Conservation (phyloP, 352 stramenopile species). For the Ophiocytium majus region DNA sequence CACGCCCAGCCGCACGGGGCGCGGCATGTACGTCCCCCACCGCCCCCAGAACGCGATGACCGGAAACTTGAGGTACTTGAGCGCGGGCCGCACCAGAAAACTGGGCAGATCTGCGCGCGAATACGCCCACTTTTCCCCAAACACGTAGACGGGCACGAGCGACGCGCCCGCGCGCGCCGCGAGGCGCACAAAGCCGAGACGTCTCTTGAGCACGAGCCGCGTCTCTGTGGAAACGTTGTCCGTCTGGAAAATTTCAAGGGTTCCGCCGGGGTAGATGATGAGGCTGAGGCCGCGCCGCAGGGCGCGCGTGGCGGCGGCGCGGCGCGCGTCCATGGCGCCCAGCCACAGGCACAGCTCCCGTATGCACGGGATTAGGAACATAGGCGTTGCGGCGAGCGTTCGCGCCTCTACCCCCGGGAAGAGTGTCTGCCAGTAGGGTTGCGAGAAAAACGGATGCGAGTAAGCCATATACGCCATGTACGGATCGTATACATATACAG, state of each 20-base stretch:
- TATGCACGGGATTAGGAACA: conserved; percentile 3
- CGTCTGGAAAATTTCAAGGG: conserved; percentile 18
- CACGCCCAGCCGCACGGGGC: background rate
- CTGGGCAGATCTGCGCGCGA: background rate
- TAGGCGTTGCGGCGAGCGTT: conserved; percentile 13
- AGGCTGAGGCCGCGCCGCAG: conserved; percentile 1
- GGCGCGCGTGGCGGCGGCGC: background rate
- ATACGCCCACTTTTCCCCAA: conserved; percentile 26
- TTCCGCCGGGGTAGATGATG: conserved; percentile 12
- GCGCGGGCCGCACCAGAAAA: background rate
- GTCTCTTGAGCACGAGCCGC: background rate
- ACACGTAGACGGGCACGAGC: conserved; percentile 21
- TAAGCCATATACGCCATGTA: too few relatives aligned
- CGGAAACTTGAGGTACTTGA: background rate
- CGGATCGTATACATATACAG: too few relatives aligned
- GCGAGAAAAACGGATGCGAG: background rate
- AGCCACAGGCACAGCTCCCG: conserved; percentile 15
- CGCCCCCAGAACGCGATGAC: background rate
- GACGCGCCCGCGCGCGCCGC: background rate
- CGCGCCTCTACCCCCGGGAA: conserved; percentile 9
- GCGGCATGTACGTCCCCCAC: background rate
- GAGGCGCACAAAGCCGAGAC: conserved; percentile 22
- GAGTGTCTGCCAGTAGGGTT: conserved; percentile 5
- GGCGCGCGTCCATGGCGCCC: conserved; percentile 11
- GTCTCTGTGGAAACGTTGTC: background rate